These are phyloP conservation scores for Protea cynaroides DNA, from an alignment of 164 flowering plant species.

Conservation along the genomic window DNA sequence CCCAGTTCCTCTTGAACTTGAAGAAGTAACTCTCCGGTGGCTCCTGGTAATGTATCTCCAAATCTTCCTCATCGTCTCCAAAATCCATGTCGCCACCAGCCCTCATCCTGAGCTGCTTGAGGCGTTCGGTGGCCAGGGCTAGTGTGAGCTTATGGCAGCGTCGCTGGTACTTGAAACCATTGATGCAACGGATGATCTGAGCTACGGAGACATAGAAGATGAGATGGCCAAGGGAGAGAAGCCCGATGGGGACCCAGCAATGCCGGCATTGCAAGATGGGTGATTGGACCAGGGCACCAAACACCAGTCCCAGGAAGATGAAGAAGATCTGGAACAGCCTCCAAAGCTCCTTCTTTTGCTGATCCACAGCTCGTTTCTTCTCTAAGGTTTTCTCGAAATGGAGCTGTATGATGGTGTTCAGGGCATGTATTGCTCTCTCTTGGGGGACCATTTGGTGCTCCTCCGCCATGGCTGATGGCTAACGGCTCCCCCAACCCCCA, in stretches of 20 bases:
- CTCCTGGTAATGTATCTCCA: constrained; percentile 60
- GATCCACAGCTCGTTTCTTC: constrained; percentile 59
- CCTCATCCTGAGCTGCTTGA: constrained; percentile 42
- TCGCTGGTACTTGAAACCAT: constrained; percentile 73
- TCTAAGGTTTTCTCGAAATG: constrained; percentile 79
- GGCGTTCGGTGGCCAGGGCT: constrained; percentile 58
- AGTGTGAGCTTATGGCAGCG: constrained; percentile 75
- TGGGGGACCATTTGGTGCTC: constrained; percentile 26
- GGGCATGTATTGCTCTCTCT: constrained; percentile 52
- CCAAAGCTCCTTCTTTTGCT: constrained; percentile 63
- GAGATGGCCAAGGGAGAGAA: constrained; percentile 54
- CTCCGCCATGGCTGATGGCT: constrained; percentile 32
- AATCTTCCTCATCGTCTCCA: constrained; percentile 25
- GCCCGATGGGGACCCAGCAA: constrained; percentile 56
- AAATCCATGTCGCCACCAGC: neutral
- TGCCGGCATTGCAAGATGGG: constrained; percentile 57
- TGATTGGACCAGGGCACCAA: constrained; percentile 33
- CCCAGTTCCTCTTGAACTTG: constrained; percentile 78
- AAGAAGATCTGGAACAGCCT: constrained; percentile 56
- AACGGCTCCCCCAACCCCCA: too few relatives aligned
- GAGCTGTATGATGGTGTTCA: constrained; percentile 71
- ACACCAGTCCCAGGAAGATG: constrained; percentile 43
- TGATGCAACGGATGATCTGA: constrained; percentile 68
- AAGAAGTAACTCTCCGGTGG: constrained; percentile 63
- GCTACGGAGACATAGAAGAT: constrained; percentile 68